These are phyloP conservation scores for Microbotryum saponariae DNA, from an alignment of 1,284 basidiomycete species.

Conservation along the genomic window DNA sequence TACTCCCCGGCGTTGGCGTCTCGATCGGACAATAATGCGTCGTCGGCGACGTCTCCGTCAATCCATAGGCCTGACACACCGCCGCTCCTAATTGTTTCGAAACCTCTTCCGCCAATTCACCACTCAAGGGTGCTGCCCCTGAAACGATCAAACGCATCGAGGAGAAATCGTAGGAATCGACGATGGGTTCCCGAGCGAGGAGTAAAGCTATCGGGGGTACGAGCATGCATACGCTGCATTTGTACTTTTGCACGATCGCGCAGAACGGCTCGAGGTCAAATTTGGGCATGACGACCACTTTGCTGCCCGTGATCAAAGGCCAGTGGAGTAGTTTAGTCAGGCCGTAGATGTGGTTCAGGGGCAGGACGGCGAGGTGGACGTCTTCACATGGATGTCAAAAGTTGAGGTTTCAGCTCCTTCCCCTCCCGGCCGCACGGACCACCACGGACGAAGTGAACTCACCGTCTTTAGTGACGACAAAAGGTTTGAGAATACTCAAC, in stretches of 20 bases:
- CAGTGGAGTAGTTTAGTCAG: conserved; percentile 53
- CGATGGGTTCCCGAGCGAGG: conserved; percentile 53
- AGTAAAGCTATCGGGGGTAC: conserved; percentile 79
- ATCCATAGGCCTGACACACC: conserved; percentile 54
- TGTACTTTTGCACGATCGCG: conserved; percentile 57
- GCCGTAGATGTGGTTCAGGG: conserved; percentile 29
- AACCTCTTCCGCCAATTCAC: conserved; percentile 52
- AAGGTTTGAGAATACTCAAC: background rate
- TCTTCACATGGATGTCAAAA: conserved; percentile 14
- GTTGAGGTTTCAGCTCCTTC: conserved; percentile 2
- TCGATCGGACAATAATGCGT: conserved; percentile 39
- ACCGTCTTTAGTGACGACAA: background rate
- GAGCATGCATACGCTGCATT: conserved; percentile 55
- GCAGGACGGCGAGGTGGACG: conserved; percentile 29
- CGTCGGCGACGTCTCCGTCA: conserved; percentile 68
- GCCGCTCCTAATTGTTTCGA: conserved; percentile 42
- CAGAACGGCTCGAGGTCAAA: conserved; percentile 70
- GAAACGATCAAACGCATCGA: conserved; percentile 57
- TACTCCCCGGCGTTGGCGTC: conserved; percentile 51
- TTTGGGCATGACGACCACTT: conserved; percentile 59
- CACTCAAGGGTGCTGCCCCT: conserved; percentile 74
- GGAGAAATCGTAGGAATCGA: conserved; percentile 61
- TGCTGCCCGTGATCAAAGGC: conserved; percentile 53
- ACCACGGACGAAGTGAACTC: background rate
- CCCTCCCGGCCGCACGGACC: conserved; percentile 19